phyloP scores from a whole-genome alignment of 805 yeast species.

The Wickerhamia fluorescens region DNA sequence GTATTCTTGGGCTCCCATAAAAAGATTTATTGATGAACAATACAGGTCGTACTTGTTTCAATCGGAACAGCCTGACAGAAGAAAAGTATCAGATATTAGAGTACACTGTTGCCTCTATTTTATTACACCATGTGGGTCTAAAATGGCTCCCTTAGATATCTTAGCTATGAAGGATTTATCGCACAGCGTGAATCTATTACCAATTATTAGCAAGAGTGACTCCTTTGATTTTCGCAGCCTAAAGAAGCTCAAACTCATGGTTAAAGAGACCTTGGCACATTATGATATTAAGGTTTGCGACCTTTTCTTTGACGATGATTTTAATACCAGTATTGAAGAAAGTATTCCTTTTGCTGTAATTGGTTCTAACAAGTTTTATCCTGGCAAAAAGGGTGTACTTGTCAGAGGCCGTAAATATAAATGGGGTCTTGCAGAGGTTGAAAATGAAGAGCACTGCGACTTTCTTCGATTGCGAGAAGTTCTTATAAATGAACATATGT shows the following conservation, averaged over 20 bases:
- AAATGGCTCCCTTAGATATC: slow-evolving; percentile 27
- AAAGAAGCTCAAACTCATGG: slow-evolving; percentile 15
- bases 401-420: slow-evolving; percentile 62
- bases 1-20: slow-evolving; percentile 36
- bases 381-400: slow-evolving; percentile 9
- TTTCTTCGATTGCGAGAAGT: slow-evolving; percentile 57
- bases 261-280: slow-evolving; percentile 16
- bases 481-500: slow-evolving; percentile 62
- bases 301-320: slow-evolving; percentile 16
- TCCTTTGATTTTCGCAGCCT: slow-evolving; percentile 22
- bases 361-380: slow-evolving; percentile 45
- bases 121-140: slow-evolving; percentile 55
- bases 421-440: slow-evolving; percentile 88
- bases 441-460: slow-evolving; percentile 72
- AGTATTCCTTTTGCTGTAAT: slow-evolving; percentile 65
- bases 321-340: slow-evolving; percentile 21
- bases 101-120: slow-evolving; percentile 86
- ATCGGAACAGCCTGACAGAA: slow-evolving; percentile 44
- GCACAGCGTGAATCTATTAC: slow-evolving; percentile 30
- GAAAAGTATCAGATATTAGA: slow-evolving; percentile 45
- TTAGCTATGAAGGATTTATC: slow-evolving; percentile 28
- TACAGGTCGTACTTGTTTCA: slow-evolving; percentile 60
- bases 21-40: slow-evolving; percentile 74
- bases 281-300: slow-evolving; percentile 26
- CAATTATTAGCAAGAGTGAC: slow-evolving; percentile 34